A percentile compares a stretch with the other conserved stretches of the same genome.
phyloP scores from a whole-genome alignment of 2,329 filamentous ascomycete genomes.

The Hypoxylon sp. region DNA sequence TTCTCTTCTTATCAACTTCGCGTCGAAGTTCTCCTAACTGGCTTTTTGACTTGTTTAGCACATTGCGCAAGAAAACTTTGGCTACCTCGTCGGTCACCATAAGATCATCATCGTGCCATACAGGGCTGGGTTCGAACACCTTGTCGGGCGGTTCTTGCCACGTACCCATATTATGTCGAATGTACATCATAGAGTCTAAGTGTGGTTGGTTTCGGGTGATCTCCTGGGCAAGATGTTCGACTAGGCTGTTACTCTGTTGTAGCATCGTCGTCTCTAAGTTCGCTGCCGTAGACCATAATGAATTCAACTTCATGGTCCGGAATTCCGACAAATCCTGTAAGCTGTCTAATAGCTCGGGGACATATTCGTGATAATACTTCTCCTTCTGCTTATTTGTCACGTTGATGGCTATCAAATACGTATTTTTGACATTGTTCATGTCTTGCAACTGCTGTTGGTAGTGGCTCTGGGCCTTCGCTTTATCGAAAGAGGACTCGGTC shows the following conservation, averaged over 20 bases:
- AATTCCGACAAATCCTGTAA: slow-evolving; percentile 95
- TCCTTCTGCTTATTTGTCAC: slow-evolving; percentile 98
- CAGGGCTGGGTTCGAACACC: slow-evolving; percentile 91
- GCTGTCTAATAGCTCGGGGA: slow-evolving; percentile 93
- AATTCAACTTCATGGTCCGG: slow-evolving; percentile 85
- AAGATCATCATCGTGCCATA: slow-evolving; percentile 93
- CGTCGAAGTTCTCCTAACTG: slow-evolving; percentile 84
- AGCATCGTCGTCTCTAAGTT: slow-evolving; percentile 86
- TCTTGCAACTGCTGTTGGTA: slow-evolving; percentile 94
- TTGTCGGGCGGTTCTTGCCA: slow-evolving; percentile 91
- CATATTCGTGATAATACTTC: slow-evolving; percentile 96
- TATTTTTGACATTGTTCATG: slow-evolving; percentile 99
- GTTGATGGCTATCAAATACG: slow-evolving; percentile 96
- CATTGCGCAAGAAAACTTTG: slow-evolving; percentile 91
- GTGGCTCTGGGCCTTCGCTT: slow-evolving; percentile 88
- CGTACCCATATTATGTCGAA: slow-evolving; percentile 86
- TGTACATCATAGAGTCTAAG: slow-evolving; percentile 98
- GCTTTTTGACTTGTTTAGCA: slow-evolving; percentile 90
- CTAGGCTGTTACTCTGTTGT: slow-evolving; percentile 77
- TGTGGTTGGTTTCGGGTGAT: slow-evolving; percentile 89
- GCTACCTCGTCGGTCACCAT: slow-evolving; percentile 91
- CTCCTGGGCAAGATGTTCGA: slow-evolving; percentile 82
- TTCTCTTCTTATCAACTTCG: slow-evolving; percentile 87
- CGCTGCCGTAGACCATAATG: slow-evolving; percentile 85
- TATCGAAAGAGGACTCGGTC: slow-evolving; percentile 93